Conservation (phyloP, 2,329 filamentous ascomycete genomes). For the Fusarium sublunatum region DNA sequence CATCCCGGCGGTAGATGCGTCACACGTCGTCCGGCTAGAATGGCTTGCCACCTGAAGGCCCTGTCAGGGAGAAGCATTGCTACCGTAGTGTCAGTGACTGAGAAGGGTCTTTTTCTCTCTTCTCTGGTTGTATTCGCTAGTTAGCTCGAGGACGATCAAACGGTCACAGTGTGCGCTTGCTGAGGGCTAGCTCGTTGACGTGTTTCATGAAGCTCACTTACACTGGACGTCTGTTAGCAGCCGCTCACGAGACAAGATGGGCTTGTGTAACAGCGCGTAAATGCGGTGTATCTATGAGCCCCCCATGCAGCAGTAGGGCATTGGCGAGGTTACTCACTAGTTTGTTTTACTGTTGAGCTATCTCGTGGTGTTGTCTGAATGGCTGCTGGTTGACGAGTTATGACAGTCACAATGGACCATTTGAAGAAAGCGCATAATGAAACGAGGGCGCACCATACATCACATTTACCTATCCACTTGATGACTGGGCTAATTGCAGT, state of each 20-base stretch:
- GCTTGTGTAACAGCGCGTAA: slow-evolving; percentile 16
- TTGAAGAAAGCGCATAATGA: slow-evolving; percentile 26
- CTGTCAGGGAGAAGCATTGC: background rate
- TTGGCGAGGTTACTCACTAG: background rate
- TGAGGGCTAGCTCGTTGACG: slow-evolving; percentile 22
- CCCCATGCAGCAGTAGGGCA: background rate
- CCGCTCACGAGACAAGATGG: slow-evolving; percentile 2
- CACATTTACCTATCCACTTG: background rate
- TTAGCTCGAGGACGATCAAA: slow-evolving; percentile 3
- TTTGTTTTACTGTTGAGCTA: slow-evolving; percentile 2
- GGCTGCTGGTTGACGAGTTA: background rate
- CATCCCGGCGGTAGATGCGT: slow-evolving; percentile 11
- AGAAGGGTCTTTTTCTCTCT: background rate
- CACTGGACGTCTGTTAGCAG: slow-evolving; percentile 25
- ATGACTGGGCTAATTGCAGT: no score
- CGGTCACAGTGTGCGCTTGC: slow-evolving; percentile 26
- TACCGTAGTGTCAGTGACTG: background rate
- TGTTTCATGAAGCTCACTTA: slow-evolving; percentile 33
- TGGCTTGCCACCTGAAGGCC: slow-evolving; percentile 21
- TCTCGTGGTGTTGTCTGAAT: background rate
- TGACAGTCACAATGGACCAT: background rate
- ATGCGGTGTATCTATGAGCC: background rate
- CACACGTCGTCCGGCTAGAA: slow-evolving; percentile 18
- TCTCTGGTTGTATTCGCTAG: slow-evolving; percentile 5
- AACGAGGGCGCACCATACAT: slow-evolving; percentile 6